Percentiles rank a stretch among this genome's conserved stretches.
phyloP scores from a whole-genome alignment of 75 land plant genomes.

The Cupressus sempervirens region DNA sequence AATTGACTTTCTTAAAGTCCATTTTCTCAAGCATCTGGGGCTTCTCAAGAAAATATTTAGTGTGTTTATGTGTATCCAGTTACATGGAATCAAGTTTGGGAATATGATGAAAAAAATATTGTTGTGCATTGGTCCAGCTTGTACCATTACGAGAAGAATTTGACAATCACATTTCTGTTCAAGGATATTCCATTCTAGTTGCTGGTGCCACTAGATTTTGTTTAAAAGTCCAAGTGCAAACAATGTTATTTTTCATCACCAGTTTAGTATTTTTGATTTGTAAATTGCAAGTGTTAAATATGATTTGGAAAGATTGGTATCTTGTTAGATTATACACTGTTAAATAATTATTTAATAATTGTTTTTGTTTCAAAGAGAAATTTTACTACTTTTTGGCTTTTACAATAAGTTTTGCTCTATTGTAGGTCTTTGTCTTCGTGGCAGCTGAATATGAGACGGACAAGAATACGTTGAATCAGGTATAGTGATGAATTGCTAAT shows the following conservation, averaged over 20 bases:
- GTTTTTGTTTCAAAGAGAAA: neutral
- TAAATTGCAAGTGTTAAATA: too few relatives aligned
- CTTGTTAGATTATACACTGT: neutral
- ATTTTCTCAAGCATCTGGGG: neutral
- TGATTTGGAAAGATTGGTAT: neutral
- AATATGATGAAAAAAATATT: neutral
- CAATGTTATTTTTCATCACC: neutral
- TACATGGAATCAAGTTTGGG: neutral
- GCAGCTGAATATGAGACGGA: conserved; percentile 87
- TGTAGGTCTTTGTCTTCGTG: conserved; percentile 84
- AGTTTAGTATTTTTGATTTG: neutral
- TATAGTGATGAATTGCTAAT: conserved; percentile 15
- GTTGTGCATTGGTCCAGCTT: neutral
- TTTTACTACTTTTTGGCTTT: neutral
- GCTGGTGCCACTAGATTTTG: too few relatives aligned
- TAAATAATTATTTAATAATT: neutral
- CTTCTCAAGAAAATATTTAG: neutral
- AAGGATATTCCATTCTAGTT: too few relatives aligned
- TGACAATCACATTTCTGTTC: too few relatives aligned
- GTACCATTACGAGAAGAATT: neutral
- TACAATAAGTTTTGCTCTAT: neutral
- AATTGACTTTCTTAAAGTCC: neutral
- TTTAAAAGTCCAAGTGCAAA: too few relatives aligned
- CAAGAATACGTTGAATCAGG: conserved; percentile 80
- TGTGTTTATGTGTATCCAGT: neutral